Base-by-base conservation (phyloP, 2,329 filamentous ascomycete genomes). In the Xylariaceae sp. region DNA sequence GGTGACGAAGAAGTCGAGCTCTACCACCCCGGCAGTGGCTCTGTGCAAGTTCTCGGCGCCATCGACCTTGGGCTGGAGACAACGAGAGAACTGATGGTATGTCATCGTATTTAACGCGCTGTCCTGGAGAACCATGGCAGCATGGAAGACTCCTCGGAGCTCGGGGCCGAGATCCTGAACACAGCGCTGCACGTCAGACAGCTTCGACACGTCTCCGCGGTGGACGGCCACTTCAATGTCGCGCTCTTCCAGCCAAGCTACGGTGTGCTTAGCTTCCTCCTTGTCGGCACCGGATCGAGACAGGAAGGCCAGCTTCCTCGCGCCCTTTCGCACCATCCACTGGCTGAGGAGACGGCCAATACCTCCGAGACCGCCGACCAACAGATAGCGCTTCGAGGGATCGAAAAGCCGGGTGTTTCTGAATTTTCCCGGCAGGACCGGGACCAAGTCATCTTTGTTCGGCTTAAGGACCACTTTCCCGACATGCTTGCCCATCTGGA, bases 401-500 rank as follows among this genome's bases (percentile, higher is more conserved):
- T 24, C 21, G 21, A 24, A 24, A 24, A 24, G 21, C 21, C 6
- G 6, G 21, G 11, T 24, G 11, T 24, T 24, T 11, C 11, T 24
- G 21, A 24, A 24, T 24, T 24, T 24, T 6, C 7, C 21, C 6
- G 21, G 21, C 7, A 24, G 21, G 11, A 24, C 21, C 11, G 21
- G 21, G 21, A 24, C 21, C 7, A 24, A 11, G 21, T 24, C 21
- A 11, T 24, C 21, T 24, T 24, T 24, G 21, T 24, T 24, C 11
- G 21, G 21, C 21, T 24, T 24, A 11, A 24, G 21, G 7, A 24
- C 21, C 14, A 68, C 54, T 31, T 69, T 69, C 0, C 65, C 67
- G 13, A 66, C 58, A 31, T 66, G 64, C 1, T 53, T 47, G 1
- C 64, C 65, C 19, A 46, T 51, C 31, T 64, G 63, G 50, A 69